Base-by-base conservation (phyloP, 2,329 filamentous ascomycete species). In the Torrubiellomyces zombiae region DNA sequence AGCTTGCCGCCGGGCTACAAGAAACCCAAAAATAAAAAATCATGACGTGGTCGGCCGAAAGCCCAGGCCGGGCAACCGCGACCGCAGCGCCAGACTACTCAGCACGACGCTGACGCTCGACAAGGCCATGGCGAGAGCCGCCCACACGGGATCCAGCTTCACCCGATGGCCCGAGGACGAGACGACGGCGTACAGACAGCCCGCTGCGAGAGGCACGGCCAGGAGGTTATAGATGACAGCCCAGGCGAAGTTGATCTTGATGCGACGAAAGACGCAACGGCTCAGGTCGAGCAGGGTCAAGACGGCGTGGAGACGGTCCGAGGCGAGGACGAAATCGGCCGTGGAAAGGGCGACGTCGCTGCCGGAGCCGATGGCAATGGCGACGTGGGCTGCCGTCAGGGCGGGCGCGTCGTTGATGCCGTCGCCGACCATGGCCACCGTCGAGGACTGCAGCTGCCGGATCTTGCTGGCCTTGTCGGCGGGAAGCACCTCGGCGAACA, bases 321-420 rank as follows among this genome's bases (percentile, higher is more conserved):
- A 73, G 16, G 91, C 67, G 7, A 92, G 66, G 27, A 92, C 79
- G 48, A 92, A 91, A 21, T 74, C 75, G 1, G 82, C 79, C 17
- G 73, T 76, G 25, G 72, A 75, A 36, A 92, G 75, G 22, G 83
- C 82, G 16, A 91, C 74, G 47, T 92, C 82, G 23, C 75, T 80
- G 29, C 82, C 83, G 1, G 72, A 78, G 4, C 79, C 80, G 40
- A 92, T 75, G 27, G 82, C 81, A 32, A 92, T 78, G 38, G 77
- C 80, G 1, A 91, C 73, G 42, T 92, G 82, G 10, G 82, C 79
- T 12, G 69, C 71, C 5, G 76, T 68, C 18, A 92, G 66, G 6
- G 82, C 82, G 0, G 82, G 81, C 0, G 79, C 74, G 53, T 92
- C 82, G 49, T 92, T 92, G 53, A 89, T 82, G 37, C 82, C 82